A percentile compares a stretch with the other conserved stretches of the same genome.
These are phyloP conservation scores for Cryptosporidium bovis DNA, from an alignment of 169 alveolate species.

Conservation along the genomic window DNA sequence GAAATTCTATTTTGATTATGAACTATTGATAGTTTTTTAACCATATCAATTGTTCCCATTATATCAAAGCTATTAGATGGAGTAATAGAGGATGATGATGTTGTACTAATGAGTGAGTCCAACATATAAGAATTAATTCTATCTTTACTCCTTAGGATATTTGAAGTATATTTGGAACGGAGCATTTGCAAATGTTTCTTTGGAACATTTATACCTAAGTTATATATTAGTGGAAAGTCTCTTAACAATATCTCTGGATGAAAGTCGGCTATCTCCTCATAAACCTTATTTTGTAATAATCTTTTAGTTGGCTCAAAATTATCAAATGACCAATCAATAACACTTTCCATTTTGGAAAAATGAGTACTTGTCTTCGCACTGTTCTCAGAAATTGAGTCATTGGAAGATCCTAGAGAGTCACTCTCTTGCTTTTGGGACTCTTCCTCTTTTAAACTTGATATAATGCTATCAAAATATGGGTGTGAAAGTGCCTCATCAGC, in stretches of 20 bases:
- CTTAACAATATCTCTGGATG: slow-evolving; percentile 82
- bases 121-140: slow-evolving; percentile 58
- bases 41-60: slow-evolving; percentile 61
- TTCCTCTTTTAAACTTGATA: slow-evolving; percentile 3
- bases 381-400: background rate
- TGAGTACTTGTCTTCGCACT: background rate
- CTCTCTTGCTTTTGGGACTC: background rate
- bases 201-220: slow-evolving; percentile 63
- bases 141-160: slow-evolving; percentile 36
- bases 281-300: slow-evolving; percentile 84
- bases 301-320: slow-evolving; percentile 88
- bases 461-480: slow-evolving; percentile 87
- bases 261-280: slow-evolving; percentile 84
- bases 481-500: slow-evolving; percentile 95
- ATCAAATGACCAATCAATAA: slow-evolving; percentile 91
- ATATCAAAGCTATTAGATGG: slow-evolving; percentile 63
- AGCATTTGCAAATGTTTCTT: slow-evolving; percentile 57
- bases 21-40: slow-evolving; percentile 55
- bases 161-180: slow-evolving; percentile 43
- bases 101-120: slow-evolving; percentile 47
- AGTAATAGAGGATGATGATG: slow-evolving; percentile 59
- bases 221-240: slow-evolving; percentile 59
- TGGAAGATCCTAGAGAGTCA: background rate
- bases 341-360: background rate
- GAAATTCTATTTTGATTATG: slow-evolving; percentile 61